Conservation (phyloP, 139 green algal species). For the Tetratostichococcus sp. region DNA sequence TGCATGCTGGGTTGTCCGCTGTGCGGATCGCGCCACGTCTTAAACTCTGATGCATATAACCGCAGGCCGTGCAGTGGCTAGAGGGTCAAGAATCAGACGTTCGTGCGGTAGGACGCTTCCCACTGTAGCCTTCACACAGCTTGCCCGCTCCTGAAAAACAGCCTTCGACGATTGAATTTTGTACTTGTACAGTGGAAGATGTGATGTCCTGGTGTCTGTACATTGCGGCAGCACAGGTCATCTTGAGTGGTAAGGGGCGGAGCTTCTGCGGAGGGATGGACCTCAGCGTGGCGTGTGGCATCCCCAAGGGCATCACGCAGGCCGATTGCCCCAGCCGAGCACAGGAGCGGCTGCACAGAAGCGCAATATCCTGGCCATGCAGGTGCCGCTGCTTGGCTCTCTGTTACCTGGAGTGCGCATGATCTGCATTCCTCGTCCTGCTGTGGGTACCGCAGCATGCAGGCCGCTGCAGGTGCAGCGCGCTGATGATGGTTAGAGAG, state of each 20-base stretch:
- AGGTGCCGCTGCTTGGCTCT: too few relatives aligned
- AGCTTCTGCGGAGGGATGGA: conserved; percentile 77
- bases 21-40: too few relatives aligned
- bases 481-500: neutral
- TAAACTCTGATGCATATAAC: too few relatives aligned
- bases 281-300: neutral
- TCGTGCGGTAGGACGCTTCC: neutral
- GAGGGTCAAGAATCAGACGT: neutral
- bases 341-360: conserved; percentile 4
- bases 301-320: neutral
- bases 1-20: neutral
- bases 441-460: too few relatives aligned
- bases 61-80: conserved; percentile 2
- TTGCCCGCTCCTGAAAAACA: too few relatives aligned
- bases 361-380: conserved; percentile 28
- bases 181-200: too few relatives aligned
- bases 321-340: conserved; percentile 7
- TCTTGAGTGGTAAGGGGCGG: conserved; percentile 53
- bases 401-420: neutral
- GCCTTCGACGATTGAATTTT: too few relatives aligned
- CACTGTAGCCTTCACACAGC: neutral
- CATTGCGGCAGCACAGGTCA: too few relatives aligned
- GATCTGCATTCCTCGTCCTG: too few relatives aligned
- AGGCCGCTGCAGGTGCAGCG: neutral
- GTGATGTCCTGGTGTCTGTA: too few relatives aligned